A percentile compares a stretch with the other conserved stretches of the same genome.
Evolutionary conservation across 495 filamentous ascomycete species (phyloP).

Genomic region (Penicillium longicatenatum): DNA sequence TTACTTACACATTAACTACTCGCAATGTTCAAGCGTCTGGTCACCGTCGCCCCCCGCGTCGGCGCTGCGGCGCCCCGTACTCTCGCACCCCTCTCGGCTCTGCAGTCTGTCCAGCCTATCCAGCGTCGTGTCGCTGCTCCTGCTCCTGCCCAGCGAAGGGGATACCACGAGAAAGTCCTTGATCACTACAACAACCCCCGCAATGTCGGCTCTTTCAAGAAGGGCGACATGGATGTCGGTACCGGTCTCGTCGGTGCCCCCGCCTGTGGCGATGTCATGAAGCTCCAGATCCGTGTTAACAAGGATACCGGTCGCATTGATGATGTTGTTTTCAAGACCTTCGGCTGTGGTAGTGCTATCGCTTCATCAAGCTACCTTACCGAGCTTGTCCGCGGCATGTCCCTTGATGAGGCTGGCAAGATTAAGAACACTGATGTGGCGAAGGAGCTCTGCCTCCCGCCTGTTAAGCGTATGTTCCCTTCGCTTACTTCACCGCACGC

Average conservation of each 20-base stretch:
- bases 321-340: slow-evolving; percentile 98
- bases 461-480: slow-evolving; percentile 80
- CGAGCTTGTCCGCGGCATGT: slow-evolving; percentile 92
- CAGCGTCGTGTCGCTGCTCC: slow-evolving; percentile 31
- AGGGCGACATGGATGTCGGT: slow-evolving; percentile 85
- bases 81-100: slow-evolving; percentile 40
- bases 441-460: slow-evolving; percentile 93
- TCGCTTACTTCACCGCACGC: neutral
- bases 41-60: slow-evolving; percentile 52
- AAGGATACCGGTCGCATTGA: slow-evolving; percentile 83
- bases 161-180: slow-evolving; percentile 74
- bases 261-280: slow-evolving; percentile 91
- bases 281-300: slow-evolving; percentile 97
- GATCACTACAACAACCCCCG: slow-evolving; percentile 94
- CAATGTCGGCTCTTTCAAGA: slow-evolving; percentile 91
- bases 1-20: neutral
- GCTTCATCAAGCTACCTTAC: slow-evolving; percentile 88
- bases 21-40: slow-evolving; percentile 57
- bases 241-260: slow-evolving; percentile 97
- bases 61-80: slow-evolving; percentile 48
- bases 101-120: slow-evolving; percentile 37
- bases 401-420: slow-evolving; percentile 86
- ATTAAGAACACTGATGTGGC: slow-evolving; percentile 97
- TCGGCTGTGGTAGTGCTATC: slow-evolving; percentile 96
- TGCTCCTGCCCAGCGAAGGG: slow-evolving; percentile 39